Evolutionary conservation across 2,329 filamentous ascomycete genomes (phyloP).

Genomic region (Aspergillus fijiensis): DNA sequence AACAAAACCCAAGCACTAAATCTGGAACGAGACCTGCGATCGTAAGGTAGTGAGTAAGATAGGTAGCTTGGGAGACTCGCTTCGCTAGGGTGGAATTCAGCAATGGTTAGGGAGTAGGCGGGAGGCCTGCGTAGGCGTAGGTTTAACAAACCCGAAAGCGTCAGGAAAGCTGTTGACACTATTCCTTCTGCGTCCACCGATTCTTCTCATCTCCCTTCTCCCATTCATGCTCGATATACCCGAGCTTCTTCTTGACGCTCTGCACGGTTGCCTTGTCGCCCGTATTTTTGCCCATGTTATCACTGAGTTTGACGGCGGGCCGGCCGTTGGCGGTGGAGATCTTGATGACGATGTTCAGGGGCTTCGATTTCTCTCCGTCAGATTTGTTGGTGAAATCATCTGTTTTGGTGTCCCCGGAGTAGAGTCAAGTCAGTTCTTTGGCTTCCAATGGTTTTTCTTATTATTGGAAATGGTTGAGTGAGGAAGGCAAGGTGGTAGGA

Average conservation of each 20-base stretch:
- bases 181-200: conserved; percentile 63
- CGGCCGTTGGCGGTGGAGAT: conserved; percentile 79
- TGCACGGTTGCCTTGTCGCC: conserved; percentile 77
- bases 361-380: conserved; percentile 78
- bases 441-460: no score
- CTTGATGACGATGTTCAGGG: conserved; percentile 98
- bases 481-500: neutral
- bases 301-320: conserved; percentile 87
- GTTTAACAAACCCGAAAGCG: no score
- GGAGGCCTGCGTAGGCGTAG: no score
- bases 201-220: conserved; percentile 77
- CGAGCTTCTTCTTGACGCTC: conserved; percentile 79
- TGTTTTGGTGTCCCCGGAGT: conserved; percentile 21
- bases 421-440: neutral
- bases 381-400: conserved; percentile 78
- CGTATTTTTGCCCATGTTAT: conserved; percentile 92
- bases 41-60: neutral
- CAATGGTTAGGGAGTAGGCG: no score
- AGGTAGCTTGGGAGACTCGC: no score
- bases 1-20: neutral
- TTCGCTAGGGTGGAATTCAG: no score
- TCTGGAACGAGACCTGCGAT: neutral
- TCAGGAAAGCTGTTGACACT: no score
- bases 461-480: neutral
- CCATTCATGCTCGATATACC: conserved; percentile 85